phyloP scores from a whole-genome alignment of 169 alveolate genomes.

The Plasmodium gonderi region DNA sequence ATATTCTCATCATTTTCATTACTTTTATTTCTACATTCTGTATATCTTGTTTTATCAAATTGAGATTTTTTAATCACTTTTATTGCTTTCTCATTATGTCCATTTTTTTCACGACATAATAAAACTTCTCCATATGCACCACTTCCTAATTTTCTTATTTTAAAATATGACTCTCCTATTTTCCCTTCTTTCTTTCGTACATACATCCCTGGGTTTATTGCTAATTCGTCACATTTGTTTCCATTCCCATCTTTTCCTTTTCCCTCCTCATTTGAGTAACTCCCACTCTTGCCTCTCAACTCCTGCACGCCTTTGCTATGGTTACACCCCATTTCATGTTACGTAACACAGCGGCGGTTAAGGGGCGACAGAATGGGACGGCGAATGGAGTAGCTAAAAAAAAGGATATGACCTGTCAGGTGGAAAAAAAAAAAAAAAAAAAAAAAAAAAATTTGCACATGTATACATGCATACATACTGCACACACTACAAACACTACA shows the following conservation, averaged over 20 bases:
- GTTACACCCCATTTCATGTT: constrained; percentile 64
- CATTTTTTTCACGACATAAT: constrained; percentile 84
- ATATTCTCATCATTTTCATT: constrained; percentile 17
- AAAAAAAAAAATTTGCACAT: too few species aligned
- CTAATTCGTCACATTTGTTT: constrained; percentile 9
- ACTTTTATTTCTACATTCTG: not conserved
- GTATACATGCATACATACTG: too few species aligned
- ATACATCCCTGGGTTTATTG: constrained; percentile 76
- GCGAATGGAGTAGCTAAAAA: too few species aligned
- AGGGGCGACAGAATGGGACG: not conserved
- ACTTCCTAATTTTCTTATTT: constrained; percentile 90
- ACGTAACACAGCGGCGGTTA: not conserved
- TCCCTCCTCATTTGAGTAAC: not conserved
- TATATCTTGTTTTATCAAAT: constrained; percentile 13
- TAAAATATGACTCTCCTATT: constrained; percentile 85
- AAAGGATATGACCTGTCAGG: too few species aligned
- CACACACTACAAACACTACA: too few species aligned
- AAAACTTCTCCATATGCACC: constrained; percentile 94
- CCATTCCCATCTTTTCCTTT: not conserved
- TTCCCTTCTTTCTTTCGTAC: constrained; percentile 78
- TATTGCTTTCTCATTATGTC: constrained; percentile 88
- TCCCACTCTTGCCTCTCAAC: not conserved
- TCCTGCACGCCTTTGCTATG: constrained; percentile 24
- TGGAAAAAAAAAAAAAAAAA: too few species aligned
- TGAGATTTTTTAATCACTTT: constrained; percentile 87